Percentiles rank a stretch among this genome's conserved stretches.
These are phyloP conservation scores for Aquilaria malaccensis DNA, from an alignment of 345 rosid genomes.

Conservation along the genomic window DNA sequence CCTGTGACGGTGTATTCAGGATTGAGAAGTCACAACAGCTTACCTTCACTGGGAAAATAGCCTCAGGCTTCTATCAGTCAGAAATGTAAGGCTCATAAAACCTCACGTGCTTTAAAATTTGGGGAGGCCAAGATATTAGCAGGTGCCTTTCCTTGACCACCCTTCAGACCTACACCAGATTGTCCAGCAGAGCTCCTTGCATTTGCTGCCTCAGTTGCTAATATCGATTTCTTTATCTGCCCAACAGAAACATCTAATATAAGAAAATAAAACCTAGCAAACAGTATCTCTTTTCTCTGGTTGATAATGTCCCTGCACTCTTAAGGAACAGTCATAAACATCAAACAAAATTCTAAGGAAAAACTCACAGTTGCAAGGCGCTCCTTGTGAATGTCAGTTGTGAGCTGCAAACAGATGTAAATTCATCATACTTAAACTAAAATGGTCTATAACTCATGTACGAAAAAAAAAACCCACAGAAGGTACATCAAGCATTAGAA, in stretches of 20 bases:
- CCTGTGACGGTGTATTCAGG: too few species aligned
- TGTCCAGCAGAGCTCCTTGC: conserved; percentile 45
- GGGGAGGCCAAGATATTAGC: conserved; percentile 50
- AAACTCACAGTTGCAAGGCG: conserved; percentile 73
- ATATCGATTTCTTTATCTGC: conserved; percentile 72
- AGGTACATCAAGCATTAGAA: background rate
- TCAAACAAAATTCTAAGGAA: background rate
- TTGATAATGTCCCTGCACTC: background rate
- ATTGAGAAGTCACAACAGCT: background rate
- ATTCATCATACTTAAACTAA: too few species aligned
- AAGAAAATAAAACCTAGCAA: background rate
- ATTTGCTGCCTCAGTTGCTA: conserved; percentile 45
- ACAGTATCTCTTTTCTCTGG: background rate
- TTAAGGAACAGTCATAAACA: conserved; percentile 2
- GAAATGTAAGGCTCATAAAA: conserved; percentile 13
- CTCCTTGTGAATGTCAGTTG: conserved; percentile 83
- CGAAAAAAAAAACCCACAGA: conserved; percentile 12
- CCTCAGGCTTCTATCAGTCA: conserved; percentile 5
- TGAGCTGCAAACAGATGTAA: conserved; percentile 35
- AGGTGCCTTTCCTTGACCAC: conserved; percentile 50
- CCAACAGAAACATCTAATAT: conserved; percentile 2
- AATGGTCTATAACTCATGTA: background rate
- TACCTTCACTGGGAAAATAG: conserved; percentile 14
- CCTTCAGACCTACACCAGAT: conserved; percentile 44
- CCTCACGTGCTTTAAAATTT: conserved; percentile 34